Base-by-base conservation (phyloP, 805 yeast genomes). In the Lipomyces yamanashiensis region DNA sequence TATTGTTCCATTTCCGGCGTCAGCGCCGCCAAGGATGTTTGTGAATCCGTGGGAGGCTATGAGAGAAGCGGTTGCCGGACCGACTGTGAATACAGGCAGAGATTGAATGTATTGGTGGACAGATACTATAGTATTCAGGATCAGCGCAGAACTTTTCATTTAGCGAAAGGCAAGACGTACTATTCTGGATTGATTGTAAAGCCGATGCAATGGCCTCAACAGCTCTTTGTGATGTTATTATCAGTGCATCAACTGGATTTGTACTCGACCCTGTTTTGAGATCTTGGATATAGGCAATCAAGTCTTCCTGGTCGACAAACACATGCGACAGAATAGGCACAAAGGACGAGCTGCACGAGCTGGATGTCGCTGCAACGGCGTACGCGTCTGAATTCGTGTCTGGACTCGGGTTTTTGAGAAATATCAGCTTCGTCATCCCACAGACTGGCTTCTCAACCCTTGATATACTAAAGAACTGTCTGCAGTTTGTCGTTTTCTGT, bases 161-260 rank as follows among this genome's bases (percentile, higher is more conserved):
- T 17, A 15, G 15, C n/a, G 9, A 19, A 23, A 56, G 21, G 2
- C 17, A 47, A 34, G 41, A 44, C 58, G 36, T 21, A 63, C 62
- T 39, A 37, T 49, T 54, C n/a, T 6, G 87, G 75, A 13, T 83
- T 73, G 44, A 78, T 77, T 64, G 33, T 1, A 74, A 63, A 5
- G 70, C 72, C 1, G 49, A 19, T 36, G 83, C 83, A 12, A 91
- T 75, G 5, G 90, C 87, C 70, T 92, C 97, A 0, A 92, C 96
- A 1, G 97, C 96, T 68, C 98, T 76, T 73, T 93, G 98, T 1
- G 96, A 89, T 0, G 98, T 92, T 3, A 93, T 85, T 9, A 93
- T 87, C 43, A 91, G 75, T 0, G 86, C 83, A 0, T 73, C 71
- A 5, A 85, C 79, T 7, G 58, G 49, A 23, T 50, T 17, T 15